Conservation (phyloP, 768 basidiomycete species). For the Suillus weaverae region DNA sequence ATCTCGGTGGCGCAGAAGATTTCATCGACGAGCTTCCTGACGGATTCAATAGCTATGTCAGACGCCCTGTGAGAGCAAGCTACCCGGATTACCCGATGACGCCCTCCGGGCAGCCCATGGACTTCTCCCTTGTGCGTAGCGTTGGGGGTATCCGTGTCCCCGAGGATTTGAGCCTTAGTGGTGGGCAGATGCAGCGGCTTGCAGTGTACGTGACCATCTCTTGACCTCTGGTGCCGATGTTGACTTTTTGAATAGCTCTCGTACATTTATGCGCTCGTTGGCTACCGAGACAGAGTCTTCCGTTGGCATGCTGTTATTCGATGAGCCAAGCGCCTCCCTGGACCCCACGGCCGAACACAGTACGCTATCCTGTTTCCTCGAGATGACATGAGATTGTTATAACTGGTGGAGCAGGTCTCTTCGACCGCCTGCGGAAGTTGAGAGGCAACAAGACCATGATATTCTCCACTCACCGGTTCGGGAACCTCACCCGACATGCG, state of each 20-base stretch:
- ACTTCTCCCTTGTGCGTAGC: constrained; percentile 46
- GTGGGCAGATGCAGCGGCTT: too few relatives aligned
- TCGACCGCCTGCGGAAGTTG: constrained; percentile 49
- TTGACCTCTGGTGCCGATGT: not conserved
- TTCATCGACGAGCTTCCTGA: constrained; percentile 67
- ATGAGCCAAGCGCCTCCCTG: constrained; percentile 71
- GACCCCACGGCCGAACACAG: constrained; percentile 78
- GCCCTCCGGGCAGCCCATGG: constrained; percentile 60
- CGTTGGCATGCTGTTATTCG: constrained; percentile 64
- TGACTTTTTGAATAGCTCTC: constrained; percentile 42
- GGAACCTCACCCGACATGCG: not conserved
- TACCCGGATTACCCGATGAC: constrained; percentile 31
- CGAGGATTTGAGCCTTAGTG: too few relatives aligned
- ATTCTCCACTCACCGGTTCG: constrained; percentile 57
- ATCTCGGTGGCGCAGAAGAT: constrained; percentile 65
- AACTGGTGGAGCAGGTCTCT: not conserved
- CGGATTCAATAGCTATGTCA: constrained; percentile 68
- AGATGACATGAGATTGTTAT: not conserved
- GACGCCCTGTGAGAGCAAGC: constrained; percentile 69
- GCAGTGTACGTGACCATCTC: constrained; percentile 39
- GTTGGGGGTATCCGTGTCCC: constrained; percentile 43
- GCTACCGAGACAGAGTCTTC: constrained; percentile 40
- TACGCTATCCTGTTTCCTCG: constrained; percentile 15
- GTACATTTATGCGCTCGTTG: constrained; percentile 69
- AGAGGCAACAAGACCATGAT: constrained; percentile 81